A percentile compares a stretch with the other conserved stretches of the same genome.
Evolutionary conservation across 768 basidiomycete species (phyloP).

Genomic region (Leccinum longicurvipes): DNA sequence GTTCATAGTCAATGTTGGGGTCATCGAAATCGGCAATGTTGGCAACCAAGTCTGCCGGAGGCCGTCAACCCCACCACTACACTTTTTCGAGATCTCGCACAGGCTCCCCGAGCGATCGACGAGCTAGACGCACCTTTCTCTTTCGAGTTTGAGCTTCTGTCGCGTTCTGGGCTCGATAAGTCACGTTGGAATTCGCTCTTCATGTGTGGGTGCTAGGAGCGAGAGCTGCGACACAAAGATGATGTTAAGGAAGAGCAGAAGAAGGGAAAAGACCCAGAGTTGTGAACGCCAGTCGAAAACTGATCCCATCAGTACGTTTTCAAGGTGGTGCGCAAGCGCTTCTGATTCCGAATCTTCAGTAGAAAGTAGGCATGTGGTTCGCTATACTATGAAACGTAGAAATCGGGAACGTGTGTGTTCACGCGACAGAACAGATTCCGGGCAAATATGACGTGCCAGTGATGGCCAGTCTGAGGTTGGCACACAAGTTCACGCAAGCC

Average conservation of each 20-base stretch:
- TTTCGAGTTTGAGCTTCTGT: conserved; percentile 17
- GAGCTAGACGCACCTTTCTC: background rate
- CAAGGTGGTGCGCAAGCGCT: background rate
- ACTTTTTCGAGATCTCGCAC: background rate
- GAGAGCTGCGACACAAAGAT: background rate
- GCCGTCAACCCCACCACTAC: background rate
- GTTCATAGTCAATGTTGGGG: conserved; percentile 33
- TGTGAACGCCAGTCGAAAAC: background rate
- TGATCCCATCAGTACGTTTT: background rate
- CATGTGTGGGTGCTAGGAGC: conserved; percentile 12
- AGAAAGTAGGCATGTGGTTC: background rate
- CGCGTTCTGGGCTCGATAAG: conserved; percentile 2
- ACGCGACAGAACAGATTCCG: too few species aligned
- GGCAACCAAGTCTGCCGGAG: background rate
- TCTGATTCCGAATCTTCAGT: background rate
- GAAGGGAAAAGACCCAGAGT: background rate
- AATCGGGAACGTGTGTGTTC: background rate
- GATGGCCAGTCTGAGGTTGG: background rate
- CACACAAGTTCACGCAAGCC: background rate
- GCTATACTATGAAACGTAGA: background rate
- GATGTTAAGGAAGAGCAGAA: background rate
- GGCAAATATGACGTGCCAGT: background rate
- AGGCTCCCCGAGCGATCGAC: background rate
- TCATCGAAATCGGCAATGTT: conserved; percentile 30
- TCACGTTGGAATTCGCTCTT: background rate